Base-by-base conservation (phyloP, 1,284 basidiomycete genomes). In the Crepidotus sp. region DNA sequence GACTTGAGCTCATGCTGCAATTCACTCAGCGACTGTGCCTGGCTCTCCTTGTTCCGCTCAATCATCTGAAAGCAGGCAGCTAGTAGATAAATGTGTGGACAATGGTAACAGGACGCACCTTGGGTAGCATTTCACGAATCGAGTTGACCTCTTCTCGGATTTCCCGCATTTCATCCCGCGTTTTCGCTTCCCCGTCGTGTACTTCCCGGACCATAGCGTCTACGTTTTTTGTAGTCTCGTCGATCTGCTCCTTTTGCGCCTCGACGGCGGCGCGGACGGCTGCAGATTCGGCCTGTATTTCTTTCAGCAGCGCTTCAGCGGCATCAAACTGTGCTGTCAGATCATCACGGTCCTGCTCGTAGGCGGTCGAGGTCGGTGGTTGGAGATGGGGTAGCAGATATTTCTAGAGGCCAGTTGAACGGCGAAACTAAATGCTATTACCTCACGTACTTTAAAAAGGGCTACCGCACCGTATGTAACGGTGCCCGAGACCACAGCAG, bases 1-100 rank as follows among this genome's bases (percentile, higher is more conserved):
- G 92, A 96, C 60, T 94, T 93, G 55, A 98, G 75, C 61, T 98
- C 95, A 55, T 90, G 83, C 59, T 98, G 94, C 13, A 98, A 71
- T 53, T 94, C 92, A 24, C 74, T 68, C 8, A 95, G 70, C 4
- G 85, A 83, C 52, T 87, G 79, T 13, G 75, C 73, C 60, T 93
- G 87, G 22, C 73, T 74, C 48, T 92, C 84, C 58, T 91, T 87
- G 60, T 89, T 90, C 67, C 91, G 94, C 50, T 96, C 90, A 48
- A 98, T 84, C 83, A 98, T 86, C 89, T 95, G 55, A 46, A 42
- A 41, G n/a, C 19, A 36, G 5, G n/a, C 19, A 36, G 5, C 35
- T 15, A 19, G 44, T 29, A 39, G 37, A 22, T 22, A 22, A 21
- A 11, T 4, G 44, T 26, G 18, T 8, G 21, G 15, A 32, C 30